Evolutionary conservation across 1,284 basidiomycete genomes (phyloP).

Genomic region (Trichosporon sp.): DNA sequence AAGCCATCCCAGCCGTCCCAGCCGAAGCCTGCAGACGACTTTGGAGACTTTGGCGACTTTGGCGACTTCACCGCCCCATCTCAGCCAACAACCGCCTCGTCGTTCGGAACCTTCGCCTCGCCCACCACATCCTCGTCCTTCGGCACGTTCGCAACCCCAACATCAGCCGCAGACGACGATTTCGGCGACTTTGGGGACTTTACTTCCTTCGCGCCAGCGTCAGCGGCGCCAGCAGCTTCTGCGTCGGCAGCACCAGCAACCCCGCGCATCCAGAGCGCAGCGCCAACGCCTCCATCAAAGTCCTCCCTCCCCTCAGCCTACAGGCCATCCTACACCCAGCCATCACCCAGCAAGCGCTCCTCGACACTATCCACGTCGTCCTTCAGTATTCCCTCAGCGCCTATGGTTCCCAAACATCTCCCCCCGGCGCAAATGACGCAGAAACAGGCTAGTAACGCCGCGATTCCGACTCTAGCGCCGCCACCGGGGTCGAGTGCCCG

Average conservation of each 20-base stretch:
- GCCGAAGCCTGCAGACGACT: neutral
- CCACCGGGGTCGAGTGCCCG: neutral
- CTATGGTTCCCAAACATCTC: neutral
- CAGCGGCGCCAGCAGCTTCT: neutral
- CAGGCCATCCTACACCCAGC: neutral
- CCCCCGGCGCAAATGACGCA: neutral
- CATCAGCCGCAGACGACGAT: neutral
- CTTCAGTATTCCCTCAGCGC: no score
- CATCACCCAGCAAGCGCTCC: neutral
- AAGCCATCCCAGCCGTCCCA: neutral
- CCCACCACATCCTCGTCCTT: no score
- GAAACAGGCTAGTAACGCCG: neutral
- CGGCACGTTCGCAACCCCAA: no score
- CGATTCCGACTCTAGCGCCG: neutral
- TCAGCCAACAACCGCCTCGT: no score
- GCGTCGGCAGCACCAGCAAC: neutral
- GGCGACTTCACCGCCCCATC: no score
- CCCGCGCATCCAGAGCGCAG: neutral
- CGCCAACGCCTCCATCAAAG: neutral
- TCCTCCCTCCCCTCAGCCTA: neutral
- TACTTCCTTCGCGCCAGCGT: neutral
- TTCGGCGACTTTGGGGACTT: slow-evolving; percentile 19
- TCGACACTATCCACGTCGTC: no score
- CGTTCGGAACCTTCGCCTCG: no score
- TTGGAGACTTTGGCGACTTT: slow-evolving; percentile 15